Conservation (phyloP, 2,329 filamentous ascomycete species). For the Microdochium bolleyi region DNA sequence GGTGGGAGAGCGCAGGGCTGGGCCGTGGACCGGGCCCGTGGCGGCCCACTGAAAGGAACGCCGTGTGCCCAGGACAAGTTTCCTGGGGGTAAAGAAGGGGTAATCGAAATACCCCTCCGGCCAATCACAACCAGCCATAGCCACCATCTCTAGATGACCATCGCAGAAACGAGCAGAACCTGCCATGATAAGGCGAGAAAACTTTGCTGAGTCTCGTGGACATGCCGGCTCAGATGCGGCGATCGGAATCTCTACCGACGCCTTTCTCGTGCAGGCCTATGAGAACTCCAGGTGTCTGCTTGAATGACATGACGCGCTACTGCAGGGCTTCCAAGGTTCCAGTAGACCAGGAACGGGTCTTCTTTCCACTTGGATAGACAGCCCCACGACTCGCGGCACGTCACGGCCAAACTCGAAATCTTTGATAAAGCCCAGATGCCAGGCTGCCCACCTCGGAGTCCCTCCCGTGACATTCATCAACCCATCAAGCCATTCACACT, state of each 20-base stretch:
- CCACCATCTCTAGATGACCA: background rate
- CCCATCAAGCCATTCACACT: background rate
- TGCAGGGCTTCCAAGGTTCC: background rate
- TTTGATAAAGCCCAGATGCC: background rate
- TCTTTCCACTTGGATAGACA: background rate
- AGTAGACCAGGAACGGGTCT: background rate
- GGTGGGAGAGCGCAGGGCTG: background rate
- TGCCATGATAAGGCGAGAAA: background rate
- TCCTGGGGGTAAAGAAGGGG: background rate
- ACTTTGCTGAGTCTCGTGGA: background rate
- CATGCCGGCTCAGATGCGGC: too few species aligned
- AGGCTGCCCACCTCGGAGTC: background rate
- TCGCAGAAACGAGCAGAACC: background rate
- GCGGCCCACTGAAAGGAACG: background rate
- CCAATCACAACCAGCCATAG: background rate
- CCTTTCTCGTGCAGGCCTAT: too few species aligned
- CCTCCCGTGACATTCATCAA: background rate
- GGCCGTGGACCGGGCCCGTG: background rate
- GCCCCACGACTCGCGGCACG: background rate
- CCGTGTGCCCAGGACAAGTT: background rate
- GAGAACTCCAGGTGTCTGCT: too few species aligned
- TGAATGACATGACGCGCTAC: background rate
- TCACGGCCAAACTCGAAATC: background rate
- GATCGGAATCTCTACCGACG: too few species aligned
- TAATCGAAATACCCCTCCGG: background rate